A percentile compares a stretch with the other conserved stretches of the same genome.
phyloP scores from a whole-genome alignment of 108 stramenopile genomes.

The Nannochloropsis oceanica region DNA sequence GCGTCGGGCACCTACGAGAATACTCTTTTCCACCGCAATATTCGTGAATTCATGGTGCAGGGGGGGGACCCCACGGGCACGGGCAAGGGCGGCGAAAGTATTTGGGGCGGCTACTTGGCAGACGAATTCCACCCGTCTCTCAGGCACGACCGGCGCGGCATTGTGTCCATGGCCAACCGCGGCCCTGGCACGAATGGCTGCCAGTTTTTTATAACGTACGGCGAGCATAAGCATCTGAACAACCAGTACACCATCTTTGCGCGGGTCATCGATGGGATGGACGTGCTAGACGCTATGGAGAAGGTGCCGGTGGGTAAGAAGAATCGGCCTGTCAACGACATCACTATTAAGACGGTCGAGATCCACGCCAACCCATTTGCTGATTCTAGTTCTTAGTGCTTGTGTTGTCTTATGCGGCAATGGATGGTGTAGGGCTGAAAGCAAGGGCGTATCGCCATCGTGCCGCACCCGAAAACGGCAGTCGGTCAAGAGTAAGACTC shows the following conservation, averaged over 20 bases:
- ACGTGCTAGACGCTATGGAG: constrained; percentile 83
- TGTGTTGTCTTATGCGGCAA: too few species aligned
- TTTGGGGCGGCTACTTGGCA: constrained; percentile 83
- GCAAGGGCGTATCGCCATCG: too few species aligned
- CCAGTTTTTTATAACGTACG: constrained; percentile 90
- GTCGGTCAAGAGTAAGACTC: too few species aligned
- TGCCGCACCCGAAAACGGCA: too few species aligned
- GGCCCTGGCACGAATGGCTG: constrained; percentile 65
- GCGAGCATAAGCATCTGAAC: constrained; percentile 78
- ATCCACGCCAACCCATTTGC: constrained; percentile 86
- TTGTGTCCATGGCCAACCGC: constrained; percentile 82
- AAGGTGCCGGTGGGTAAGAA: constrained; percentile 75
- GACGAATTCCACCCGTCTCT: constrained; percentile 87
- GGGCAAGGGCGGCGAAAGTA: constrained; percentile 62
- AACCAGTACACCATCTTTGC: constrained; percentile 91
- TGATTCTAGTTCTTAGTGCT: background rate
- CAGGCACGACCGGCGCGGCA: constrained; percentile 67
- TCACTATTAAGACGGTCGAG: constrained; percentile 60
- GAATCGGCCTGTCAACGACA: constrained; percentile 65
- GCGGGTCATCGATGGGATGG: constrained; percentile 74
- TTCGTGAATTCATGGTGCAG: constrained; percentile 89
- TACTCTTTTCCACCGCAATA: constrained; percentile 79
- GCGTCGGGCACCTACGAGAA: constrained; percentile 77
- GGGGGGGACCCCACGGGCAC: constrained; percentile 84
- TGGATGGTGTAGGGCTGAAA: too few species aligned